A percentile compares a stretch with the other conserved stretches of the same genome.
Evolutionary conservation across 1,139 yeast genomes (phyloP).

Genomic region (Suhomyces choctaworum): DNA sequence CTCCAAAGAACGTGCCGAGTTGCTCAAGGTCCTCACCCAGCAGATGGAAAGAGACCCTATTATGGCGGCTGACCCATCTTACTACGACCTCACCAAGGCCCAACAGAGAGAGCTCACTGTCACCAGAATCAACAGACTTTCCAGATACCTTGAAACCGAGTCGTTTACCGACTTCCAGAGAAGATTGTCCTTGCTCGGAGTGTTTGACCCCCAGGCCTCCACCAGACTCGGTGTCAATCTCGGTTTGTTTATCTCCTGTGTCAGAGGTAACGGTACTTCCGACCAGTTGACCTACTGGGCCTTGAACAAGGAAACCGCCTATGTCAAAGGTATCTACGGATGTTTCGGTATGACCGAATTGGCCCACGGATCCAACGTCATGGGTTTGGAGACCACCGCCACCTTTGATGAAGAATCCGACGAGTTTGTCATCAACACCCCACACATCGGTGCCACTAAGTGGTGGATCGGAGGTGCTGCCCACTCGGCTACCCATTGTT

Average conservation of each 20-base stretch:
- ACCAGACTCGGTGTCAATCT: conserved; percentile 33
- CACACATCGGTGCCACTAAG: conserved; percentile 52
- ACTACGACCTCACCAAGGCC: conserved; percentile 40
- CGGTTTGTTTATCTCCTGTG: conserved; percentile 32
- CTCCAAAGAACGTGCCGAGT: conserved; percentile 31
- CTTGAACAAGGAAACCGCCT: conserved; percentile 36
- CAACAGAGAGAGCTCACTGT: conserved; percentile 41
- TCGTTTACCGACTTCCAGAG: conserved; percentile 38
- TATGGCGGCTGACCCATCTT: conserved; percentile 32
- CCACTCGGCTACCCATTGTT: conserved; percentile 48
- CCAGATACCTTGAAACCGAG: conserved; percentile 42
- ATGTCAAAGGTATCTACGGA: conserved; percentile 42
- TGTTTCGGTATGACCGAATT: conserved; percentile 53
- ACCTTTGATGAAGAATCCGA: conserved; percentile 42
- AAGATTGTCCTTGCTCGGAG: conserved; percentile 34
- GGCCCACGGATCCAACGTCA: conserved; percentile 51
- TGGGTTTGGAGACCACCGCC: conserved; percentile 50
- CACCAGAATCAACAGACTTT: conserved; percentile 36
- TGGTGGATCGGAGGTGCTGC: conserved; percentile 59
- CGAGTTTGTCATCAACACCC: conserved; percentile 47
- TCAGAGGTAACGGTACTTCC: conserved; percentile 33
- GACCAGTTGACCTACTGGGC: conserved; percentile 46
- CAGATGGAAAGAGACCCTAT: conserved; percentile 50
- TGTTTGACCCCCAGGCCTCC: conserved; percentile 32
- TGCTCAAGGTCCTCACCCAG: conserved; percentile 29